Evolutionary conservation across 345 rosid species (phyloP), one percentile per base, ranked within the genome.

Genomic region (Melaleuca alternifolia): DNA sequence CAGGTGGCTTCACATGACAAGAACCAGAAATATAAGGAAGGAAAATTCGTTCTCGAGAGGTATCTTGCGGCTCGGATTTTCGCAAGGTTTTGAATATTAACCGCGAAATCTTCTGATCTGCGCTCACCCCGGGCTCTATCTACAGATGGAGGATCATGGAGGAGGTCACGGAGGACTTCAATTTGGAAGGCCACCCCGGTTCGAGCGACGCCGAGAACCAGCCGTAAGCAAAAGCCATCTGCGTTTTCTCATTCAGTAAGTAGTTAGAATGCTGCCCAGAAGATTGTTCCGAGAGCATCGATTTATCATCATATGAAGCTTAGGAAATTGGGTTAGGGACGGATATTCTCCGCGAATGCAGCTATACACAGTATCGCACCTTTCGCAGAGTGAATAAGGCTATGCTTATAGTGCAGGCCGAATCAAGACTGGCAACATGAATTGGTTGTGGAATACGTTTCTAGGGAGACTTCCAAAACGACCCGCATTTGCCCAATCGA

Each of bases 1-100:
- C 56, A 91, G 93, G 88, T 92, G 28, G 79, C 86, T 5, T 90
- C 93, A 33, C 92, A 91, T 62, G 94, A 89, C 51, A 85, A 89
- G 86, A 62, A 33, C 87, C 92, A 92, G 41, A 91, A 88, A 50
- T 91, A 90, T 90, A 91, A 92, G 88, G 92, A 92, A 89, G 93
- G 92, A 50, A 92, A 92, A 76, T 89, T 89, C 86, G 93, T 90
- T 85, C 91, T 89, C 46, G 92, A 91, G 87, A 90, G 94, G 94
- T 89, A 83, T 37, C 81, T 10, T 37, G 24, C 13, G 4, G 81
- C 37, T 71, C 81, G 11, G 81, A 86, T 83, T 83, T 52, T 52
- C 24, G 7, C 84, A 33, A 14, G 28, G n/a, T n/a, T 50, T 46
- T 30, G 16, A 65, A 79, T 54, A 20, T 48, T 56, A n/a, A 14